phyloP scores from a whole-genome alignment of 2,329 filamentous ascomycete genomes.

The Onygenales sp. region DNA sequence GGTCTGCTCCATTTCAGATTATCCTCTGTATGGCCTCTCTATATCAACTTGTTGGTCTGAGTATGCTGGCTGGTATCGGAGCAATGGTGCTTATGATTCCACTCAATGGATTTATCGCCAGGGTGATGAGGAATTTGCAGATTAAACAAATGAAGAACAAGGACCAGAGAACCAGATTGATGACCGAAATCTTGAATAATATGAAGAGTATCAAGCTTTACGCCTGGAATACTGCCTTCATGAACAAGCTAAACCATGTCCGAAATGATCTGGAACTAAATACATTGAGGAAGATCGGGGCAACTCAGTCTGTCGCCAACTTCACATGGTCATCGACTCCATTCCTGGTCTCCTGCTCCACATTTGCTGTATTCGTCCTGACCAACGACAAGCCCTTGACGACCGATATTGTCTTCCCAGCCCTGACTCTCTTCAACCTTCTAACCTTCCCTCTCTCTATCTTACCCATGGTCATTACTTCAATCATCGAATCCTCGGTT shows the following conservation, averaged over 20 bases:
- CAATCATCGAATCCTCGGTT: conserved; percentile 91
- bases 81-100: conserved; percentile 98
- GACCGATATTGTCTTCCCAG: conserved; percentile 93
- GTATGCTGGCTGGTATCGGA: conserved; percentile 89
- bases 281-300: conserved; percentile 91
- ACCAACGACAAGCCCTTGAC: conserved; percentile 72
- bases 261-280: conserved; percentile 93
- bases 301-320: conserved; percentile 85
- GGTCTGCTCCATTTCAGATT: conserved; percentile 97
- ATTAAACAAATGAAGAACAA: conserved; percentile 99
- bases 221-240: conserved; percentile 93
- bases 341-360: conserved; percentile 94
- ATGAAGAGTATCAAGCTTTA: conserved; percentile 99
- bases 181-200: conserved; percentile 97
- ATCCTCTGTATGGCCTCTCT: conserved; percentile 89
- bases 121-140: conserved; percentile 87
- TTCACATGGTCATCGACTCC: conserved; percentile 98
- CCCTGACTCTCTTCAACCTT: conserved; percentile 85
- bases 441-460: conserved; percentile 91
- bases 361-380: conserved; percentile 87
- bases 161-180: conserved; percentile 80
- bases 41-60: conserved; percentile 87
- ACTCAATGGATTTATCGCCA: conserved; percentile 82
- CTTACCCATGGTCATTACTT: conserved; percentile 94
- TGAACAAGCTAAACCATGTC: conserved; percentile 93